These are phyloP conservation scores for Saccharomycopsis schoenii DNA, from an alignment of 805 yeast species.

Conservation along the genomic window DNA sequence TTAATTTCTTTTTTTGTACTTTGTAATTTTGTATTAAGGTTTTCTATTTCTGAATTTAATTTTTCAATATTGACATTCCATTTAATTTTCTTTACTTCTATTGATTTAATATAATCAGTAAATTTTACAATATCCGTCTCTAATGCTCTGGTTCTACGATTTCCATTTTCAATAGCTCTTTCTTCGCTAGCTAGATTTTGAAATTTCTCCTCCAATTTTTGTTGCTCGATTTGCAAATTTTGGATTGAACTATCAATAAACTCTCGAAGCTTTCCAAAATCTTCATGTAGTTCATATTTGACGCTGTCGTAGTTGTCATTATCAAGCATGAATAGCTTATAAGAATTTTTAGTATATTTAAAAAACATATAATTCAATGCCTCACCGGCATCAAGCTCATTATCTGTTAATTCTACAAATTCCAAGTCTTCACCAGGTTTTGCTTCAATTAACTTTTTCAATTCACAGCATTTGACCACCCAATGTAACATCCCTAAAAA, in stretches of 20 bases:
- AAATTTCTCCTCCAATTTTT: constrained; percentile 30
- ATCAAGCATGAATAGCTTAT: constrained; percentile 53
- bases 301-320: constrained; percentile 52
- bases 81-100: constrained; percentile 52
- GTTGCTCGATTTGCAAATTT: constrained; percentile 32
- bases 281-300: constrained; percentile 44
- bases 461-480: constrained; percentile 47
- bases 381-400: constrained; percentile 17
- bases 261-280: constrained; percentile 42
- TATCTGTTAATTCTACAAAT: not conserved
- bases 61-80: constrained; percentile 53
- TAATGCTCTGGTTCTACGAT: constrained; percentile 50
- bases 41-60: constrained; percentile 43
- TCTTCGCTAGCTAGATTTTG: constrained; percentile 35
- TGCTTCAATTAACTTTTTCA: constrained; percentile 21
- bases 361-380: constrained; percentile 34
- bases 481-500: constrained; percentile 78
- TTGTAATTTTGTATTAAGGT: constrained; percentile 33
- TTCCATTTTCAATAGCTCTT: constrained; percentile 39
- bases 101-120: constrained; percentile 55
- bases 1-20: constrained; percentile 32
- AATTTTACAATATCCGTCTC: constrained; percentile 64
- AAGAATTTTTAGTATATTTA: constrained; percentile 55
- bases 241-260: constrained; percentile 38
- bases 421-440: constrained; percentile 22